Percentiles rank a stretch among this genome's conserved stretches.
phyloP scores from a whole-genome alignment of 192 early-diverging fungal genomes.

The Dissophora globulifera region DNA sequence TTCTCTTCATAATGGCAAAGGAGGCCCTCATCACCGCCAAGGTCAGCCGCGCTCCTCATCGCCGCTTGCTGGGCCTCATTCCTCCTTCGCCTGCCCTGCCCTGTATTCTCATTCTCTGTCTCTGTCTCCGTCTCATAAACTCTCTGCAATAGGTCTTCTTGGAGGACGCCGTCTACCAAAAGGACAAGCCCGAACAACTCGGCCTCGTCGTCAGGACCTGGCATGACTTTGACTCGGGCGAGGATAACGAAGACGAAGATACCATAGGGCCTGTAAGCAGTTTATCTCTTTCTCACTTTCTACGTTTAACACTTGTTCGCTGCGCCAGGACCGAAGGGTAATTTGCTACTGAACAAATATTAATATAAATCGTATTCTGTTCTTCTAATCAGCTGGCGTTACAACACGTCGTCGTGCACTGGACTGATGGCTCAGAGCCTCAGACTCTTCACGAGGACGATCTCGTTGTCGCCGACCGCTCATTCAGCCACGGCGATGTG shows the following conservation, averaged over 20 bases:
- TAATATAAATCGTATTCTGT: too few species aligned
- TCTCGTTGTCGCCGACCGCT: slow-evolving; percentile 48
- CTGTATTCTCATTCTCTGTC: too few species aligned
- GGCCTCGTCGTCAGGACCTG: slow-evolving; percentile 55
- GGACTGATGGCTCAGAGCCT: slow-evolving; percentile 44
- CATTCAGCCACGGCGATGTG: slow-evolving; percentile 54
- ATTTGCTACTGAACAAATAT: too few species aligned
- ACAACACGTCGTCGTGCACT: slow-evolving; percentile 49
- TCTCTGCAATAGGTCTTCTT: slow-evolving; percentile 43
- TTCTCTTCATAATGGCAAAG: slow-evolving; percentile 14
- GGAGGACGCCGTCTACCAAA: slow-evolving; percentile 50
- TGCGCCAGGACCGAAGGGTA: too few species aligned
- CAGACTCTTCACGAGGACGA: slow-evolving; percentile 44
- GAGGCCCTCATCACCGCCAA: slow-evolving; percentile 29
- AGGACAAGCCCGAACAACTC: slow-evolving; percentile 33
- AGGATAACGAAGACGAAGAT: slow-evolving; percentile 45
- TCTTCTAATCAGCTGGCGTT: slow-evolving; percentile 23
- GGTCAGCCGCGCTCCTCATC: not conserved
- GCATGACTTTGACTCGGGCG: slow-evolving; percentile 56
- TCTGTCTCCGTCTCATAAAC: too few species aligned
- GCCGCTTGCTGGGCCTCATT: too few species aligned
- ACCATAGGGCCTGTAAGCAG: slow-evolving; percentile 24
- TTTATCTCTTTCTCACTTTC: too few species aligned
- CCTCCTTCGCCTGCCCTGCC: too few species aligned
- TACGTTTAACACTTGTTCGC: too few species aligned